Percentiles rank a stretch among this genome's conserved stretches.
phyloP scores from a whole-genome alignment of 2,329 filamentous ascomycete genomes.

The Corniculantispora saksenae region DNA sequence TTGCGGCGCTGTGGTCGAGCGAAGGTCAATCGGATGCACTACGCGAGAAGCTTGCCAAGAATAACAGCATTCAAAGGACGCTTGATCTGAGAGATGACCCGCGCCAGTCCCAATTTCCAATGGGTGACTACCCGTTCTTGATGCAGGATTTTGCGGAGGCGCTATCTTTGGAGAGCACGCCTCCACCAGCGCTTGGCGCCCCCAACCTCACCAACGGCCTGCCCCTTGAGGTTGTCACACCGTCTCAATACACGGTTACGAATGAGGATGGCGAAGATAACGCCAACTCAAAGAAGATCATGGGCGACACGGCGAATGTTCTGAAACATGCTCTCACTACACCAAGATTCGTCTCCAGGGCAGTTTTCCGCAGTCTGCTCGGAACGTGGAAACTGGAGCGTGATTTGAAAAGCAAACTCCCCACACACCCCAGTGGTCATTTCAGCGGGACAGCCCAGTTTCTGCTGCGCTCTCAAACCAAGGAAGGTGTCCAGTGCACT shows the following conservation, averaged over 20 bases:
- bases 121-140: conserved; percentile 77
- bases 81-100: conserved; percentile 53
- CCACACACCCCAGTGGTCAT: conserved; percentile 62
- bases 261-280: conserved; percentile 39
- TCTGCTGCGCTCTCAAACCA: conserved; percentile 60
- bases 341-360: conserved; percentile 59
- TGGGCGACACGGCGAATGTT: conserved; percentile 47
- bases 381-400: conserved; percentile 68
- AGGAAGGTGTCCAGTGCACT: conserved; percentile 47
- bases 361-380: conserved; percentile 70
- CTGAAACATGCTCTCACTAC: conserved; percentile 43
- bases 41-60: conserved; percentile 42
- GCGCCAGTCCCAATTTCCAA: conserved; percentile 70
- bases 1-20: conserved; percentile 61
- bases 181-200: conserved; percentile 30
- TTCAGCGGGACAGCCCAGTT: conserved; percentile 68
- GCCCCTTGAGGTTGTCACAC: conserved; percentile 56
- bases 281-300: conserved; percentile 43
- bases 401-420: conserved; percentile 53
- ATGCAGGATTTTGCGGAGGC: conserved; percentile 69
- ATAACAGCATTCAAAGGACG: conserved; percentile 48
- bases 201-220: conserved; percentile 41
- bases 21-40: conserved; percentile 31
- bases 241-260: conserved; percentile 52
- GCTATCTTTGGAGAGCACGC: conserved; percentile 51